phyloP scores from a whole-genome alignment of 1,284 basidiomycete genomes.

The Fomitopsis pinicola region DNA sequence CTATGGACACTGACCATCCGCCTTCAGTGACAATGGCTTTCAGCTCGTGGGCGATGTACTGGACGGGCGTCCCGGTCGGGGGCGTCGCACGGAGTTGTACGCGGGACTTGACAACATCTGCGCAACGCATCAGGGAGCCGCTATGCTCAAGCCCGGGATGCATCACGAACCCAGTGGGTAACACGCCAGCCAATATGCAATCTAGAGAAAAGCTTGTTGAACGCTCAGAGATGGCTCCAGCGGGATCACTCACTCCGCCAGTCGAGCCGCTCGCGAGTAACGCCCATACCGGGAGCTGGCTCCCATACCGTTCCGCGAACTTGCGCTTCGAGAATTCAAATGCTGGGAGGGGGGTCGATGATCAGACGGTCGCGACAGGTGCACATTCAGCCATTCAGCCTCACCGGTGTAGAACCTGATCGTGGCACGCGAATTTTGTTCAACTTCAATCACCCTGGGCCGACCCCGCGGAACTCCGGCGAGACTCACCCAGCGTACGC shows the following conservation, averaged over 20 bases:
- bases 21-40: slow-evolving; percentile 66
- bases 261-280: slow-evolving; percentile 82
- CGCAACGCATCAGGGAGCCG: neutral
- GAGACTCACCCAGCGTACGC: slow-evolving; percentile 81
- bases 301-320: slow-evolving; percentile 60
- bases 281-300: slow-evolving; percentile 84
- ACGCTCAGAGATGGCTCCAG: neutral
- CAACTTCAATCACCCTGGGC: neutral
- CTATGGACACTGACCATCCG: slow-evolving; percentile 56
- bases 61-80: slow-evolving; percentile 73
- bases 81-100: slow-evolving; percentile 80
- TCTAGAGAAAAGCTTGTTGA: slow-evolving; percentile 34
- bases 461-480: neutral
- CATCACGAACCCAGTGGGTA: slow-evolving; percentile 68
- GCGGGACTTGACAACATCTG: slow-evolving; percentile 90
- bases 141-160: neutral
- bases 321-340: slow-evolving; percentile 88
- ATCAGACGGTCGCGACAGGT: neutral
- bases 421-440: neutral
- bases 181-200: slow-evolving; percentile 91
- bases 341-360: slow-evolving; percentile 34
- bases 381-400: neutral
- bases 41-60: slow-evolving; percentile 78
- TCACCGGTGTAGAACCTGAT: slow-evolving; percentile 71
- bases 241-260: slow-evolving; percentile 68